Percentiles rank a stretch among this genome's conserved stretches.
These are phyloP conservation scores for Allium fistulosum DNA, from an alignment of 106 monocot genomes.

Conservation along the genomic window DNA sequence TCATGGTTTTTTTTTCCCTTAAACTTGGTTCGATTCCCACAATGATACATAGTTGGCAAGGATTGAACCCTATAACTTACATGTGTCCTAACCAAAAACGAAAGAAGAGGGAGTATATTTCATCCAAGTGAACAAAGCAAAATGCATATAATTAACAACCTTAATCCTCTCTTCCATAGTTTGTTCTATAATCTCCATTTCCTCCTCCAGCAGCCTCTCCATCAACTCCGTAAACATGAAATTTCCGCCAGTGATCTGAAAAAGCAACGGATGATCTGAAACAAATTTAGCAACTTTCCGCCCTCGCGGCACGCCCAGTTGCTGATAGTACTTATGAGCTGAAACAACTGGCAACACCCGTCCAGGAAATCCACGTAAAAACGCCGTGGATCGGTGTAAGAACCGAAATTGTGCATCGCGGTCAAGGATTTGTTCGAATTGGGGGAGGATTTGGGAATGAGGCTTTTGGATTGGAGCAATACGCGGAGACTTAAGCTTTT, in stretches of 20 bases:
- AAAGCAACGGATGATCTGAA: conserved; percentile 49
- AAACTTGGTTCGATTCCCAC: too few relatives aligned
- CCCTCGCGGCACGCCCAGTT: conserved; percentile 74
- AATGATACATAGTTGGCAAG: too few relatives aligned
- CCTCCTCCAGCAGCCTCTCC: conserved; percentile 58
- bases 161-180: conserved; percentile 26
- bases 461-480: conserved; percentile 47
- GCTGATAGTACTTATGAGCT: conserved; percentile 66
- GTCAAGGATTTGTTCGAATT: conserved; percentile 45
- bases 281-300: conserved; percentile 39
- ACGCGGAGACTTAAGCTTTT: conserved; percentile 58
- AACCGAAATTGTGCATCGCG: conserved; percentile 68
- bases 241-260: conserved; percentile 22
- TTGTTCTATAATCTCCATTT: conserved; percentile 30
- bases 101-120: too few relatives aligned
- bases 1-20: too few relatives aligned
- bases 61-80: too few relatives aligned
- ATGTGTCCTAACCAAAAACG: too few relatives aligned
- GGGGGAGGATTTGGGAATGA: conserved; percentile 21
- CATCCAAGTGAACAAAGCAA: too few relatives aligned
- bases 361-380: conserved; percentile 49
- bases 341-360: conserved; percentile 33
- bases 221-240: conserved; percentile 63
- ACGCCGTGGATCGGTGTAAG: conserved; percentile 54
- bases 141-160: too few relatives aligned